A percentile compares a stretch with the other conserved stretches of the same genome.
Evolutionary conservation across 1,139 yeast species (phyloP).

Genomic region (Saccharomyces hybrid): DNA sequence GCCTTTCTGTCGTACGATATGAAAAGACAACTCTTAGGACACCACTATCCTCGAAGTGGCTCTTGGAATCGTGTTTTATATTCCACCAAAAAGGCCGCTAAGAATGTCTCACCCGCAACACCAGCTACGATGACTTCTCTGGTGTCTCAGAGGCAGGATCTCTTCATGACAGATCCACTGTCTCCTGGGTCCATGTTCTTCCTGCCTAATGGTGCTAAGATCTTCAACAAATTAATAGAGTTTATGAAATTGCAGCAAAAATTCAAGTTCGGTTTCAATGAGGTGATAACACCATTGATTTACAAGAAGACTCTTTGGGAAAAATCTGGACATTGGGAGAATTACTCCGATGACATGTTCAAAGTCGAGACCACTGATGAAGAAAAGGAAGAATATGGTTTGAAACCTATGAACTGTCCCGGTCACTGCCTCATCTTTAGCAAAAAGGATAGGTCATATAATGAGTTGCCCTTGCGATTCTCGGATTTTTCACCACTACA

Average conservation of each 20-base stretch:
- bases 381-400: conserved; percentile 56
- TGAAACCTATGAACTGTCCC: conserved; percentile 98
- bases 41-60: background rate
- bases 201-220: conserved; percentile 82
- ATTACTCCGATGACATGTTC: conserved; percentile 93
- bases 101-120: conserved; percentile 1
- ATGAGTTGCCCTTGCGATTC: conserved; percentile 81
- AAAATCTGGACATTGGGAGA: conserved; percentile 93
- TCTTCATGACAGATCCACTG: conserved; percentile 66
- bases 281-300: conserved; percentile 88
- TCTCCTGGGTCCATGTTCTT: conserved; percentile 90
- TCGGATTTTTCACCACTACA: conserved; percentile 93
- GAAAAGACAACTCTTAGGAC: background rate
- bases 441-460: conserved; percentile 75
- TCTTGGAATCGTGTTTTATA: background rate
- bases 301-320: conserved; percentile 84
- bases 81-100: conserved; percentile 6
- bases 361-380: conserved; percentile 47
- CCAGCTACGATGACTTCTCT: background rate
- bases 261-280: conserved; percentile 76
- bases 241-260: conserved; percentile 82
- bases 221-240: conserved; percentile 67
- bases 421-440: conserved; percentile 90
- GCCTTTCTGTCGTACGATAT: background rate
- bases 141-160: conserved; percentile 44